Base-by-base conservation (phyloP, 257 asterid species). In the Coffea eugenioides region DNA sequence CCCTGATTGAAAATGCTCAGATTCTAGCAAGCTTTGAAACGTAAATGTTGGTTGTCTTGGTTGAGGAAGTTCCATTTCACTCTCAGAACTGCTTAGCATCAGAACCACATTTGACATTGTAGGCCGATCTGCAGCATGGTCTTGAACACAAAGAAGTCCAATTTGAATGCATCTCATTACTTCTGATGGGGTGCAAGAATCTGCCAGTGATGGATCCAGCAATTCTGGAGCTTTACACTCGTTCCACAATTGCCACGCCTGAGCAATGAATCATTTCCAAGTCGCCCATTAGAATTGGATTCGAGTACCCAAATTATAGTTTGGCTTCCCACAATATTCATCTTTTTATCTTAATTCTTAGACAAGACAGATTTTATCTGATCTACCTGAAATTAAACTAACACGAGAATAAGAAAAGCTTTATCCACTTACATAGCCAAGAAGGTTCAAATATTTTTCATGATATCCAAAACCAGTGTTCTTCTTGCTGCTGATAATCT, bases 221-320 rank as follows among this genome's bases (percentile, higher is more conserved):
- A 91, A 86, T 43, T 61, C 83, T 71, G 79, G 56, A 7, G 85
- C 88, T 21, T 82, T 85, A 25, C 78, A 79, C 72, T 88, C 92
- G 46, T 71, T 81, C 93, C 94, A 85, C 62, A 90, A 16, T 69
- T 87, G 79, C 95, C 95, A 90, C 31, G 90, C 97, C 97, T 92
- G 85, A 70, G 81, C 73, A 61, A 61, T 39, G 3, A 11, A 5
- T 69, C 43, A 39, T 39, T 39, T 64, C 7, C 23, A 11, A 46
- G n/a, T 21, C 3, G 15, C 16, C 15, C 0, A 6, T 16, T 25
- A 15, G 43, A 6, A 23, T 45, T 10, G 2, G 25, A 59, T 12
- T 8, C 43, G 23, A 43, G 31, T 48, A 2, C 43, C 43, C 5
- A 39, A 39, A 39, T 39, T 39, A 2, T 39, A 39, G 43, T 39